These are phyloP conservation scores for Tolypocladium nubicola DNA, from an alignment of 2,329 filamentous ascomycete genomes.

Conservation along the genomic window DNA sequence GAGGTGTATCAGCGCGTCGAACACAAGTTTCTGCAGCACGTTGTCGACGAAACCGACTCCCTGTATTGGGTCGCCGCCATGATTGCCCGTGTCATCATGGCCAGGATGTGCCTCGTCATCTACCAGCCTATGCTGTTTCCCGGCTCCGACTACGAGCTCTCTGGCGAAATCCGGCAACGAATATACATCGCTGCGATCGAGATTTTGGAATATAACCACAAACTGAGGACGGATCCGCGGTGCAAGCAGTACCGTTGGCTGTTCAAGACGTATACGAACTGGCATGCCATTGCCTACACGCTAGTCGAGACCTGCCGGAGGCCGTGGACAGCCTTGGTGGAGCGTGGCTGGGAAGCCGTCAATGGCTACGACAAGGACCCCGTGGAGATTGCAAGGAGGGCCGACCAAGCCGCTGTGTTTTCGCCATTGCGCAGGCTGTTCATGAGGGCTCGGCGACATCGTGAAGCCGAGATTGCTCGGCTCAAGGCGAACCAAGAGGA, in stretches of 20 bases:
- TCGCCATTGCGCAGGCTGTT: slow-evolving; percentile 44
- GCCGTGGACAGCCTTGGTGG: slow-evolving; percentile 37
- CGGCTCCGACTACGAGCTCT: slow-evolving; percentile 43
- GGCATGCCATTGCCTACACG: slow-evolving; percentile 39
- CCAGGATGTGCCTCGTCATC: slow-evolving; percentile 67
- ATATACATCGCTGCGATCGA: slow-evolving; percentile 65
- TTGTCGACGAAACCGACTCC: slow-evolving; percentile 35
- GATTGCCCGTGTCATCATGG: slow-evolving; percentile 59
- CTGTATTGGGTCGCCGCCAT: slow-evolving; percentile 61
- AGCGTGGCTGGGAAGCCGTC: slow-evolving; percentile 39
- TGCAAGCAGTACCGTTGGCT: slow-evolving; percentile 38
- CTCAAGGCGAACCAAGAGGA: slow-evolving; percentile 37
- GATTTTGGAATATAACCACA: slow-evolving; percentile 57
- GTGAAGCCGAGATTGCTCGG: slow-evolving; percentile 38
- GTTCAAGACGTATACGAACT: slow-evolving; percentile 39
- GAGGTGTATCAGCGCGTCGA: slow-evolving; percentile 43
- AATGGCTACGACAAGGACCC: slow-evolving; percentile 27
- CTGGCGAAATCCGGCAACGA: slow-evolving; percentile 53
- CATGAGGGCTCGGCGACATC: slow-evolving; percentile 38
- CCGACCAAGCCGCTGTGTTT: slow-evolving; percentile 38
- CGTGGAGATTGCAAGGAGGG: slow-evolving; percentile 31
- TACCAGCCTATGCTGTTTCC: slow-evolving; percentile 63
- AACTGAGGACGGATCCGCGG: slow-evolving; percentile 49
- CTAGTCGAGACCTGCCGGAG: slow-evolving; percentile 35
- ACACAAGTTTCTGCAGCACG: slow-evolving; percentile 41